Evolutionary conservation across 106 monocot species (phyloP).

Genomic region (Dendrobium nobile): DNA sequence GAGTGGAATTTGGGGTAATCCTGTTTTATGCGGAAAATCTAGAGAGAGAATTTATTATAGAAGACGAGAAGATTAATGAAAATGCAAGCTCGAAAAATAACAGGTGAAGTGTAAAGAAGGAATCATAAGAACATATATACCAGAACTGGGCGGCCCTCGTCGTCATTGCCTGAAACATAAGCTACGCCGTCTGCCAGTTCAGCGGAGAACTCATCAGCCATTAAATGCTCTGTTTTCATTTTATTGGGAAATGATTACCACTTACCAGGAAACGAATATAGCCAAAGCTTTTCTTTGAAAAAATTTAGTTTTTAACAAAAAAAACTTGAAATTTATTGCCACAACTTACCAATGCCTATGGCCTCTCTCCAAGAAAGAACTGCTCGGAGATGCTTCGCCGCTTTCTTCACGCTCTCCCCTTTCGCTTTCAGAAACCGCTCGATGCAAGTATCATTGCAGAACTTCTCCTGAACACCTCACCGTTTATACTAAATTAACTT

Average conservation of each 20-base stretch:
- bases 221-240: slow-evolving; percentile 60
- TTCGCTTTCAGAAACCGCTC: slow-evolving; percentile 64
- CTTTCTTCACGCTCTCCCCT: slow-evolving; percentile 85
- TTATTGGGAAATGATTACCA: not conserved
- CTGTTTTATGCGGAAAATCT: slow-evolving; percentile 93
- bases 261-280: not conserved
- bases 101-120: not conserved
- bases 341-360: slow-evolving; percentile 59
- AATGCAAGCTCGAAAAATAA: not conserved
- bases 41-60: slow-evolving; percentile 6
- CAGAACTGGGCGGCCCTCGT: slow-evolving; percentile 83
- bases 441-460: slow-evolving; percentile 80
- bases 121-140: slow-evolving; percentile 17
- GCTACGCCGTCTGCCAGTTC: slow-evolving; percentile 85
- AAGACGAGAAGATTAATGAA: not conserved
- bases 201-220: slow-evolving; percentile 90
- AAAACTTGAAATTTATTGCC: not conserved
- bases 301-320: not conserved
- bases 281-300: not conserved
- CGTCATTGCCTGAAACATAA: slow-evolving; percentile 86
- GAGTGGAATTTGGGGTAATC: slow-evolving; percentile 81
- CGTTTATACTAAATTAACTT: not conserved
- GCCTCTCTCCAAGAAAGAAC: slow-evolving; percentile 87
- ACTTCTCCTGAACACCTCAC: slow-evolving; percentile 61
- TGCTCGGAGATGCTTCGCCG: slow-evolving; percentile 69